Base-by-base conservation (phyloP, 306 rosid species). In the Quercus ilex region DNA sequence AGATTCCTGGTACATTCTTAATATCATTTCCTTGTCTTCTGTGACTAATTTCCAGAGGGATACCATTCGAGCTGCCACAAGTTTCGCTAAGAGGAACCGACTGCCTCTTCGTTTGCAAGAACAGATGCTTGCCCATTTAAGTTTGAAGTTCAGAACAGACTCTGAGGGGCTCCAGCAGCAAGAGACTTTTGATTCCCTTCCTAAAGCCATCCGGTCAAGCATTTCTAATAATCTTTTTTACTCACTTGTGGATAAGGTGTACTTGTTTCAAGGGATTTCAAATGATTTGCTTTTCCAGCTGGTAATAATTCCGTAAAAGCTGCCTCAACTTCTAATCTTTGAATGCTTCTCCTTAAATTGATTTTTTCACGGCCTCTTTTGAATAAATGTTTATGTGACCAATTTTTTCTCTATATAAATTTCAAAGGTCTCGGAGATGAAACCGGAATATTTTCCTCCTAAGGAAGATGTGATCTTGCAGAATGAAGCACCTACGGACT, bases 111-210 rank as follows among this genome's bases (percentile, higher is more conserved):
- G 98, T 28, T 78, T 96, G 76, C 97, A 93, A 84, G 99, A 93
- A 25, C 97, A 96, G 74, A 96, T 96, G 99, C 91, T 96, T 80
- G 96, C 98, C 2, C 98, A 93, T 80, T 85, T 96, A 90, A 93
- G 94, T 81, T 85, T 96, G 60, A 96, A 90, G 88, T 96, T 86
- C 74, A 89, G 98, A 79, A 96, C 97, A 14, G 92, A 96, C 69
- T 92, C 98, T 6, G 99, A 96, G 74, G 98, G 99, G 28, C 85
- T 96, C 80, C 96, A 96, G 80, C 99, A 96, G 81, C 96, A 93
- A 75, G 98, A 91, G 89, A 93, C 91, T 59, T 92, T 96, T 7
- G 98, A 93, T 58, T 82, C 96, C 53, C 97, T 93, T 81, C 99
- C 99, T 21, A 96, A 93, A 89, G 98, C 98, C 67, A 96, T 96